These are phyloP conservation scores for Diaporthe australafricana DNA, from an alignment of 2,329 filamentous ascomycete species.

Conservation along the genomic window DNA sequence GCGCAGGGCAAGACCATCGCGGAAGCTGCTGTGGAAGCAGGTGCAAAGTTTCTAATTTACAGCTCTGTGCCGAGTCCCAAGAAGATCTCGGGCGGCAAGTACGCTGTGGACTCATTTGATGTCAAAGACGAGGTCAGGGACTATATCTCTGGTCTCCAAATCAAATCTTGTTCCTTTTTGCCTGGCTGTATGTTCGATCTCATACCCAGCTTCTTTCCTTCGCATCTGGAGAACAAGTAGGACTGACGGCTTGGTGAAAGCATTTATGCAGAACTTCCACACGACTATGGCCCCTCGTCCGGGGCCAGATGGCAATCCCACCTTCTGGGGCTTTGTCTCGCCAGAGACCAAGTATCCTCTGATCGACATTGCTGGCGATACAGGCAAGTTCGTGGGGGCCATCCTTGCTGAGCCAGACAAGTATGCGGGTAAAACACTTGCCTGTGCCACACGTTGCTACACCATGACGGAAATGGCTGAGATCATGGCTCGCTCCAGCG, in stretches of 20 bases:
- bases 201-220: too few species aligned
- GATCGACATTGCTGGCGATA: constrained; percentile 52
- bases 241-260: constrained; percentile 63
- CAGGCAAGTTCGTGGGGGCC: constrained; percentile 52
- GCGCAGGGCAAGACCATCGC: constrained; percentile 58
- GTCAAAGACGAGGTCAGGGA: constrained; percentile 65
- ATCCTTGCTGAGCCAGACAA: constrained; percentile 42
- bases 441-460: constrained; percentile 40
- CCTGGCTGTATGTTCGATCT: neutral
- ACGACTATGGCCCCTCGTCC: constrained; percentile 40
- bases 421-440: constrained; percentile 39
- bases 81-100: constrained; percentile 51
- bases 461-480: constrained; percentile 45
- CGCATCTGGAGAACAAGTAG: constrained; percentile 37
- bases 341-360: constrained; percentile 51
- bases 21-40: constrained; percentile 56
- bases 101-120: constrained; percentile 64
- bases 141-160: constrained; percentile 63
- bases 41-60: constrained; percentile 59
- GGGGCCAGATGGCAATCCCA: constrained; percentile 42
- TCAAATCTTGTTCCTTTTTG: constrained; percentile 47
- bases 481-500: constrained; percentile 47
- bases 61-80: constrained; percentile 56
- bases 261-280: constrained; percentile 65
- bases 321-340: constrained; percentile 45